phyloP scores from a whole-genome alignment of 2,329 filamentous ascomycete species.

The Chaetoscypha palmicola region DNA sequence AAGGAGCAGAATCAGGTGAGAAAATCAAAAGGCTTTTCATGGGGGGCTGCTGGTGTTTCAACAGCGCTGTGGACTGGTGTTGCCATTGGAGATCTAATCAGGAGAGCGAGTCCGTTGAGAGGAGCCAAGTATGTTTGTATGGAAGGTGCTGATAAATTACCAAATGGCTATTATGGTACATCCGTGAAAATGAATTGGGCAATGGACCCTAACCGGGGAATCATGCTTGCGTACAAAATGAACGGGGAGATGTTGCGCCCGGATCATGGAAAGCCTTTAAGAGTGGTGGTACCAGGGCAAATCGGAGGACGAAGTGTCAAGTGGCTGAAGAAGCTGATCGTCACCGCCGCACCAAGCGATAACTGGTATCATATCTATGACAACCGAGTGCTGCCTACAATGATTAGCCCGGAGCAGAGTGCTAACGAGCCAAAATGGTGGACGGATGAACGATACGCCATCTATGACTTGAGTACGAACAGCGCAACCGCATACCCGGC shows the following conservation, averaged over 20 bases:
- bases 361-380: slow-evolving; percentile 97
- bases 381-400: slow-evolving; percentile 82
- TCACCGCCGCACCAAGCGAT: slow-evolving; percentile 73
- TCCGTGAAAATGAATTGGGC: slow-evolving; percentile 85
- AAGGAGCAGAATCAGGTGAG: slow-evolving; percentile 90
- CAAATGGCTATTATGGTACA: slow-evolving; percentile 84
- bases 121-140: slow-evolving; percentile 80
- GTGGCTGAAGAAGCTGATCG: slow-evolving; percentile 76
- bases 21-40: slow-evolving; percentile 91
- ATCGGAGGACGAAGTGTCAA: slow-evolving; percentile 91
- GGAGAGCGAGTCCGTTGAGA: slow-evolving; percentile 57
- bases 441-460: slow-evolving; percentile 85
- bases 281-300: slow-evolving; percentile 80
- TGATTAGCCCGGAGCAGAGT: slow-evolving; percentile 74
- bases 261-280: slow-evolving; percentile 79
- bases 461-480: slow-evolving; percentile 86
- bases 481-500: slow-evolving; percentile 74
- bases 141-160: slow-evolving; percentile 81
- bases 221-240: slow-evolving; percentile 86
- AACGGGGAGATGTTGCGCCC: slow-evolving; percentile 75
- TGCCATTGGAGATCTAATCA: slow-evolving; percentile 63
- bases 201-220: slow-evolving; percentile 72
- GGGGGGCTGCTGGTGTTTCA: slow-evolving; percentile 81
- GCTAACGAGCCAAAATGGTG: slow-evolving; percentile 69
- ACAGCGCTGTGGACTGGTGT: slow-evolving; percentile 86